Conservation (phyloP, 169 alveolate genomes). For the Eimeria necatrix region DNA sequence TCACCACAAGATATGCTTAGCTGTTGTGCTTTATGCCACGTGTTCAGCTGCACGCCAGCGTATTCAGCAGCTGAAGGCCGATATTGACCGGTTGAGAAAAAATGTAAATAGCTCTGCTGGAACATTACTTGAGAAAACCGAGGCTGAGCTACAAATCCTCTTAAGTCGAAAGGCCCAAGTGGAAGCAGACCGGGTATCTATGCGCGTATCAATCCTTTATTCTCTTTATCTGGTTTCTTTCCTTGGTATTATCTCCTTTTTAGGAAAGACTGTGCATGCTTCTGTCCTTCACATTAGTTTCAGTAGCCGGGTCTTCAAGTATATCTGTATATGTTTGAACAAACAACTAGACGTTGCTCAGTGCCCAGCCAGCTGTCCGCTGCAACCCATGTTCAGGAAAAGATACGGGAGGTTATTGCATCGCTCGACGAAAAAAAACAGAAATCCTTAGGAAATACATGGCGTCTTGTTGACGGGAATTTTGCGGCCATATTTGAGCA, state of each 20-base stretch:
- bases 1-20: not conserved
- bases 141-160: constrained; percentile 92
- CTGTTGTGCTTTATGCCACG: constrained; percentile 80
- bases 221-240: too few species aligned
- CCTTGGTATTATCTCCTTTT: too few species aligned
- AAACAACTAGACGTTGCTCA: too few species aligned
- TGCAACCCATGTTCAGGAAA: constrained; percentile 68
- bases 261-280: too few species aligned
- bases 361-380: not conserved
- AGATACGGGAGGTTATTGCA: constrained; percentile 95
- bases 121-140: constrained; percentile 95
- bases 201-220: not conserved
- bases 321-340: too few species aligned
- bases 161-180: constrained; percentile 93
- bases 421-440: constrained; percentile 95
- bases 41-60: constrained; percentile 78
- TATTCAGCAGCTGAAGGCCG: constrained; percentile 61
- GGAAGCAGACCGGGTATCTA: constrained; percentile 90
- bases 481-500: constrained; percentile 96
- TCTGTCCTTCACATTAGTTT: too few species aligned
- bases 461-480: constrained; percentile 93
- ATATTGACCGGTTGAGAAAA: constrained; percentile 32
- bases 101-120: constrained; percentile 96
- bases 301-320: too few species aligned
- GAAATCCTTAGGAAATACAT: constrained; percentile 94